Conservation (phyloP, 805 yeast species). For the Huiozyma sinensis region DNA sequence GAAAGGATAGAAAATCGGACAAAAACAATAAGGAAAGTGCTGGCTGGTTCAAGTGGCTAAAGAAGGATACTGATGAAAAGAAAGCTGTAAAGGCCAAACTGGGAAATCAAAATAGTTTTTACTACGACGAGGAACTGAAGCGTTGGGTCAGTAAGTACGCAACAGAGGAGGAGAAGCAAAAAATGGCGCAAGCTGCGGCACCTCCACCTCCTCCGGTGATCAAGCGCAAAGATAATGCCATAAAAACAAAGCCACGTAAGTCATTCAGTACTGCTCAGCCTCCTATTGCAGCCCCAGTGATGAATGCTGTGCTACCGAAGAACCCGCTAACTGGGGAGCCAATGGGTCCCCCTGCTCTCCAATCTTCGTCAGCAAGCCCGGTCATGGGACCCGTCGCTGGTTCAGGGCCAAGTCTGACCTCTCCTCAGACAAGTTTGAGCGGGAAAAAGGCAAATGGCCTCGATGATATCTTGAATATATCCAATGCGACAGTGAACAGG, state of each 20-base stretch:
- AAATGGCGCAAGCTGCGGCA: conserved; percentile 53
- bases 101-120: conserved; percentile 60
- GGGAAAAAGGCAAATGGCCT: conserved; percentile 33
- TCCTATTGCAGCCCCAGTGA: conserved; percentile 8
- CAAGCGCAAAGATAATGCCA: conserved; percentile 27
- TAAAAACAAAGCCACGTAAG: conserved; percentile 30
- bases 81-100: conserved; percentile 76
- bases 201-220: conserved; percentile 50
- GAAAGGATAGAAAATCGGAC: conserved; percentile 10
- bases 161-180: conserved; percentile 52
- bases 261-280: conserved; percentile 11
- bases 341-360: conserved; percentile 4
- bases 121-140: conserved; percentile 71
- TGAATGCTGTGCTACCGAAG: conserved; percentile 22
- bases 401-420: conserved; percentile 8
- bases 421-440: conserved; percentile 19
- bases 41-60: conserved; percentile 54
- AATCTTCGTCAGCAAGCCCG: conserved; percentile 11
- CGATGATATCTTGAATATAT: conserved; percentile 36
- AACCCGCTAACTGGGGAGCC: conserved; percentile 29
- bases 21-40: conserved; percentile 10
- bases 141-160: conserved; percentile 77
- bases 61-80: conserved; percentile 50
- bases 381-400: conserved; percentile 7
- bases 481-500: conserved; percentile 22